Evolutionary conservation across 805 yeast genomes (phyloP).

Genomic region (Helenozyma baotianmanensis): DNA sequence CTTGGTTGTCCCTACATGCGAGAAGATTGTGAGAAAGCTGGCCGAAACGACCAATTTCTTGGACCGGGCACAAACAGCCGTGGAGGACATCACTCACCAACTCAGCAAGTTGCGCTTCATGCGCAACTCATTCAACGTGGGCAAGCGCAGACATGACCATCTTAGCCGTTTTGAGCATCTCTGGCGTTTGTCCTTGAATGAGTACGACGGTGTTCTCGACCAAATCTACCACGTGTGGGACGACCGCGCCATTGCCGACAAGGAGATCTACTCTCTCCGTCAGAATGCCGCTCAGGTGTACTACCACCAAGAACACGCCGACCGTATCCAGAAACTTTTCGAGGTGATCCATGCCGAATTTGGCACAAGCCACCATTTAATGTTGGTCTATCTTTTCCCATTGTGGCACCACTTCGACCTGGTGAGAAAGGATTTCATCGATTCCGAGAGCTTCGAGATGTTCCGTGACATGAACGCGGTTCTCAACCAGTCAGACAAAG

Average conservation of each 20-base stretch:
- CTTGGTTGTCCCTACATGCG: neutral
- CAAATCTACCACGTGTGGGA: constrained; percentile 1
- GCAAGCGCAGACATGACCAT: neutral
- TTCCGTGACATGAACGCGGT: too few species aligned
- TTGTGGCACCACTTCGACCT: constrained; percentile 7
- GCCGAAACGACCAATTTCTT: constrained; percentile 4
- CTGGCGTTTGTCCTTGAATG: neutral
- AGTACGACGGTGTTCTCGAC: constrained; percentile 1
- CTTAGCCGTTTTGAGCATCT: neutral
- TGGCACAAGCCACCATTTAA: constrained; percentile 1
- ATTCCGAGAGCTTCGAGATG: too few species aligned
- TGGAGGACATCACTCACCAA: constrained; percentile 2
- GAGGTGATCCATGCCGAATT: neutral
- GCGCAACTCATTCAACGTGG: neutral
- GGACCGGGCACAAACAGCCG: constrained; percentile 2
- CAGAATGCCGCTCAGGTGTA: constrained; percentile 1
- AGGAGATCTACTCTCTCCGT: constrained; percentile 1
- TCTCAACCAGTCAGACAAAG: too few species aligned
- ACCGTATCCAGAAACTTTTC: constrained; percentile 1
- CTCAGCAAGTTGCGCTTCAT: neutral
- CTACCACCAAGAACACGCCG: constrained; percentile 1
- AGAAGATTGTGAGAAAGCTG: constrained; percentile 4
- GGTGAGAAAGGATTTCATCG: neutral
- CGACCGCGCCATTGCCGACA: constrained; percentile 2
- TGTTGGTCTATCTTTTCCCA: constrained; percentile 6